Evolutionary conservation across 1,139 yeast species (phyloP), one percentile per base, ranked within the genome.

Genomic region (Pneumocystis sp.): DNA sequence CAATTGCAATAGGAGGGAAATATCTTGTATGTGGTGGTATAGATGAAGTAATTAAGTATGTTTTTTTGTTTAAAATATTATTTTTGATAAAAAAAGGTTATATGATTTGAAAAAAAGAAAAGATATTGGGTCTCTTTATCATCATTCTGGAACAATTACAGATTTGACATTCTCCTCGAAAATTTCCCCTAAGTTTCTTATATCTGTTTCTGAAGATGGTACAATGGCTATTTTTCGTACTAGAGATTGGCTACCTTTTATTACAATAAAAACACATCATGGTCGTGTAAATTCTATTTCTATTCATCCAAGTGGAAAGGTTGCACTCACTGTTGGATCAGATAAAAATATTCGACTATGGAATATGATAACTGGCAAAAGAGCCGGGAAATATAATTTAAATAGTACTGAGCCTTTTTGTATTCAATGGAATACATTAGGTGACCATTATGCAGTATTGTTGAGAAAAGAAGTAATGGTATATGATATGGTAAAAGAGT

Each of bases 341-440:
- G 98, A 93, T 76, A 82, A 82, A 68, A 87, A 96, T 10, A 81
- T 95, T 57, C 80, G 95, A 72, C 80, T 93, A 68, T 93, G 98
- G 98, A 93, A 93, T 74, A 79, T 95, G 71, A 90, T 93, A 97
- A 91, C 97, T 3, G 96, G 90, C n/a, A 88, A 89, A 73, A 91
- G 90, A 76, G 97, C 98, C 6, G 91, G 61, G 29, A 59, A 85
- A 80, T 62, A n/a, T 29, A 62, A n/a, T 39, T 12, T 62, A 39
- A 62, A 50, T 61, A 25, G 37, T 61, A 19, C 17, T 56, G 71
- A 66, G 31, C 73, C 77, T 0, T 65, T 73, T 45, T 75, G 73
- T 63, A 77, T 76, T 21, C 66, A 68, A 25, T 78, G 79, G 77
- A 67, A 78, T 15, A 70, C 75, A 10, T 79, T 79, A 56, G 96